Percentiles rank a stretch among this genome's conserved stretches.
Conservation (phyloP, 2,329 filamentous ascomycete genomes). For the Penicillium glabrum region DNA sequence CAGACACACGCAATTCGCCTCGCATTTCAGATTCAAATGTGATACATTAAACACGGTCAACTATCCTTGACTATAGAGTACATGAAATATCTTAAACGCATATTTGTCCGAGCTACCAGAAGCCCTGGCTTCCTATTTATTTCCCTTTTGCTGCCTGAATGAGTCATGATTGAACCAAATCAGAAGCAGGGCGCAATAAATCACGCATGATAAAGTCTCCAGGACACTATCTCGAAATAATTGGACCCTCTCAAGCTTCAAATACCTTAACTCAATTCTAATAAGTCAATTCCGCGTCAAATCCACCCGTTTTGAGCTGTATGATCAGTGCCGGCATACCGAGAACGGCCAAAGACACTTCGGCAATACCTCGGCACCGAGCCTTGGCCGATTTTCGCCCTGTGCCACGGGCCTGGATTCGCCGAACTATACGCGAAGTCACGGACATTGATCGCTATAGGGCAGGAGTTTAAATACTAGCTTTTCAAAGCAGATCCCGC, state of each 20-base stretch:
- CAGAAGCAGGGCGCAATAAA: neutral
- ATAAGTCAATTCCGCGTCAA: neutral
- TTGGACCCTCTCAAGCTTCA: neutral
- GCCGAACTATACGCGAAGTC: constrained; percentile 3
- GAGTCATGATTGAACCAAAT: neutral
- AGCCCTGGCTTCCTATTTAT: too few species aligned
- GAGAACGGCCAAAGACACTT: neutral
- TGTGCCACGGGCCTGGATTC: neutral
- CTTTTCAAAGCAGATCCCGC: neutral
- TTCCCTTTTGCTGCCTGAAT: too few species aligned
- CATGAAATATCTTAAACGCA: too few species aligned
- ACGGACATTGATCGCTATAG: neutral
- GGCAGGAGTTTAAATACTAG: neutral
- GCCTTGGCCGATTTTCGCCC: constrained; percentile 5
- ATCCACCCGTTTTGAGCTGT: neutral
- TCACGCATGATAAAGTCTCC: neutral
- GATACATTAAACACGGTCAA: too few species aligned
- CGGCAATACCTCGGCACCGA: constrained; percentile 17
- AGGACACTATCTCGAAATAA: neutral
- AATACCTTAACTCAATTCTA: neutral
- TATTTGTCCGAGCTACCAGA: too few species aligned
- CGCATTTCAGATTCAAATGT: too few species aligned
- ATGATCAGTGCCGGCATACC: constrained; percentile 1
- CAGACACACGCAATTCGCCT: too few species aligned
- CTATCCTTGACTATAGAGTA: too few species aligned